Evolutionary conservation across 2,329 filamentous ascomycete species (phyloP), one percentile per base, ranked within the genome.

Genomic region (Colletotrichum sp.): DNA sequence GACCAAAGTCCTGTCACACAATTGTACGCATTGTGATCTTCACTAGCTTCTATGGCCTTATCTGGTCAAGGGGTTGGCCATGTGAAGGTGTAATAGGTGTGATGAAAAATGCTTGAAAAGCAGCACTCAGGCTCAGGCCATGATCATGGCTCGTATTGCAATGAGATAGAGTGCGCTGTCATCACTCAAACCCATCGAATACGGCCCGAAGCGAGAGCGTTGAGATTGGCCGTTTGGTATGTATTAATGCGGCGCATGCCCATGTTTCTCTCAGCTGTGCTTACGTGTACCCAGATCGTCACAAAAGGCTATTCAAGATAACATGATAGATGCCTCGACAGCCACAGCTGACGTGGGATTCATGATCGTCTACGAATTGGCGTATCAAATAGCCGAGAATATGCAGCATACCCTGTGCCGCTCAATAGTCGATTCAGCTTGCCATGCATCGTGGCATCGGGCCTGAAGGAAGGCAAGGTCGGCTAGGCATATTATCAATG

Each of bases 281-380:
- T 71, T 15, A 75, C 68, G 68, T 75, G 49, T 65, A 12, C 26
- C 44, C 8, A 57, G 65, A 68, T 66, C 52, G 24, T 34, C 52
- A 34, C 32, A 15, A 26, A 30, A 30, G 9, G 12, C 28, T 26
- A 30, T 24, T 16, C 5, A 13, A 24, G 21, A 36, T 44, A 26
- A 49, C 68, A 30, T 18, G 32, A 18, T 12, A 10, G 18, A 28
- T 44, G 16, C 9, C 21, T 21, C 34, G 32, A 52, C 21, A 7
- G 49, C 60, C 9, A 28, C 28, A 30, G 49, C 68, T 75, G 39
- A 71, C 34, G 36, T 71, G 3, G 44, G 68, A 52, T 28, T 21
- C 5, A 9, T 15, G n/a, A 30, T 28, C 39, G 44, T 7, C 39
- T 8, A 18, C n/a, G 6, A 52, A 52, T 52, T 52, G 12, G 26